These are phyloP conservation scores for Blastobotrys parvus DNA, from an alignment of 805 yeast genomes.

Conservation along the genomic window DNA sequence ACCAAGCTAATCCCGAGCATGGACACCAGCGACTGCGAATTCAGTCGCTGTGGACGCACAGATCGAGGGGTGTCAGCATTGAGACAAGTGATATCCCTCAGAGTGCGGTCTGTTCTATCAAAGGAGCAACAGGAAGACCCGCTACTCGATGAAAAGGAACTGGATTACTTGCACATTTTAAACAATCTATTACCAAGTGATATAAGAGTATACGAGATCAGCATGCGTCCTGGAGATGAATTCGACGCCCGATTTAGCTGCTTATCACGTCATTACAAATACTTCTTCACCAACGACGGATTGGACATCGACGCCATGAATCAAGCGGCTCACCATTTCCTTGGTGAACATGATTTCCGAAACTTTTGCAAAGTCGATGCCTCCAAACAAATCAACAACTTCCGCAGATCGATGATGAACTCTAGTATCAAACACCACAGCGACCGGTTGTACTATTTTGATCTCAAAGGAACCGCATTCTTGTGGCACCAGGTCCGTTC, in stretches of 20 bases:
- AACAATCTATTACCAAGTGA: constrained; percentile 76
- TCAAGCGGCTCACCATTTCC: constrained; percentile 50
- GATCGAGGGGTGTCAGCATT: constrained; percentile 96
- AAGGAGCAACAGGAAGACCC: constrained; percentile 54
- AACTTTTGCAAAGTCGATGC: constrained; percentile 95
- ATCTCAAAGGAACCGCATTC: constrained; percentile 81
- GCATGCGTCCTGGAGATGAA: constrained; percentile 70
- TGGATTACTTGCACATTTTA: constrained; percentile 66
- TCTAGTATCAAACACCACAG: constrained; percentile 36
- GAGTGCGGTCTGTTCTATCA: constrained; percentile 60
- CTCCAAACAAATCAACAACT: constrained; percentile 81
- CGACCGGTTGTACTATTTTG: constrained; percentile 48
- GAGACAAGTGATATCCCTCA: constrained; percentile 83
- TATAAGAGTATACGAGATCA: constrained; percentile 71
- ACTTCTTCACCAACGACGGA: constrained; percentile 44
- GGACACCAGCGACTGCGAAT: constrained; percentile 55
- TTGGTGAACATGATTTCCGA: constrained; percentile 83
- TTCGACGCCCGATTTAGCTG: constrained; percentile 96
- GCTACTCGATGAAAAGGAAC: constrained; percentile 53
- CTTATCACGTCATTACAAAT: constrained; percentile 73
- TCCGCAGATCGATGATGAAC: constrained; percentile 49
- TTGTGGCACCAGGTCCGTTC: constrained; percentile 98
- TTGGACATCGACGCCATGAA: constrained; percentile 62
- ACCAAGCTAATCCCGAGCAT: constrained; percentile 53
- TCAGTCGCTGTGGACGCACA: constrained; percentile 90